Evolutionary conservation across 139 green algal genomes (phyloP).

Genomic region (Chlorella sp.): DNA sequence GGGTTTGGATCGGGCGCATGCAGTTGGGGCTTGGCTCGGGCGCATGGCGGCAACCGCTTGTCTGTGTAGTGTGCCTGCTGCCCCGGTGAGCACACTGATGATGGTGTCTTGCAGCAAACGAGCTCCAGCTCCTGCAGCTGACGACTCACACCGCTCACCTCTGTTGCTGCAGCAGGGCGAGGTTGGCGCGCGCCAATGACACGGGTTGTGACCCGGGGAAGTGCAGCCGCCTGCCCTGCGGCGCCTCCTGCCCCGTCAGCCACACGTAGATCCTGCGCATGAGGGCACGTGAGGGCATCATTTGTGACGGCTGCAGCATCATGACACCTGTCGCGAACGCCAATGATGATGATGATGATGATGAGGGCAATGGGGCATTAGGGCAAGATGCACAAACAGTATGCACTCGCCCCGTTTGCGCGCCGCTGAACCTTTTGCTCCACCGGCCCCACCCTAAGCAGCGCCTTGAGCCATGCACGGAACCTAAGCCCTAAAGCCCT

Average conservation of each 20-base stretch:
- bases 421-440: too few relatives aligned
- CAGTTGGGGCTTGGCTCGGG: too few relatives aligned
- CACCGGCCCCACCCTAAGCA: too few relatives aligned
- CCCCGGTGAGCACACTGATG: too few relatives aligned
- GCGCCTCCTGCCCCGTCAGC: neutral
- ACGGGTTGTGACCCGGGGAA: conserved; percentile 94
- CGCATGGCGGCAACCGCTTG: too few relatives aligned
- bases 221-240: conserved; percentile 4
- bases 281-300: too few relatives aligned
- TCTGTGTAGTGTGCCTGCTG: too few relatives aligned
- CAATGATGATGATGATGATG: neutral
- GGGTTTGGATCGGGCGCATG: too few relatives aligned
- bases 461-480: neutral
- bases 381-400: neutral
- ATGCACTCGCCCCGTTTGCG: too few relatives aligned
- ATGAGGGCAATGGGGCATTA: neutral
- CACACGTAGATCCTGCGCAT: neutral
- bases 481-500: neutral
- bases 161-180: conserved; percentile 47
- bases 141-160: conserved; percentile 20
- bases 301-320: too few relatives aligned
- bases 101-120: too few relatives aligned
- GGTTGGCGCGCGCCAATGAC: conserved; percentile 67
- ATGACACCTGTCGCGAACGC: neutral
- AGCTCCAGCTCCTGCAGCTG: neutral